Conservation (phyloP, 306 rosid species). For the Quercus dentata region DNA sequence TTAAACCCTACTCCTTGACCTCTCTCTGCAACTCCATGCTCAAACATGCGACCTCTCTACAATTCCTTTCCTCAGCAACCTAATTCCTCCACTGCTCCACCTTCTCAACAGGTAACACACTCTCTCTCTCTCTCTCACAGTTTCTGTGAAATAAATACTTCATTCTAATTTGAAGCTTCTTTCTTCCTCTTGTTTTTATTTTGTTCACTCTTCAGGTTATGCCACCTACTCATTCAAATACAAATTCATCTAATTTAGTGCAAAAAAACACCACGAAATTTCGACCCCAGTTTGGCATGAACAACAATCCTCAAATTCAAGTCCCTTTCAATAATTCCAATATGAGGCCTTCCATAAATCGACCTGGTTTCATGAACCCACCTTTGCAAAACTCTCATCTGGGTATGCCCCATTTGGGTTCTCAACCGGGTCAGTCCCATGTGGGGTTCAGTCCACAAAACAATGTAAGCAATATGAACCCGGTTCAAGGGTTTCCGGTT, state of each 20-base stretch:
- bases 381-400: conserved; percentile 45
- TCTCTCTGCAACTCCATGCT: neutral
- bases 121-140: neutral
- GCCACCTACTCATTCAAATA: conserved; percentile 6
- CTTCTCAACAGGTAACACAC: conserved; percentile 33
- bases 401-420: conserved; percentile 39
- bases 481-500: conserved; percentile 32
- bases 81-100: neutral
- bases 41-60: conserved; percentile 16
- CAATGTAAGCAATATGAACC: conserved; percentile 32
- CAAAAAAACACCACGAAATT: conserved; percentile 24
- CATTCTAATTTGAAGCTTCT: neutral
- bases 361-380: conserved; percentile 36
- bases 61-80: conserved; percentile 2
- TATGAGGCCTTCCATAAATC: conserved; percentile 29
- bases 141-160: neutral
- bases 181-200: neutral
- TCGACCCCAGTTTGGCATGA: conserved; percentile 43
- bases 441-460: conserved; percentile 46
- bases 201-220: conserved; percentile 1
- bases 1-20: too few relatives aligned
- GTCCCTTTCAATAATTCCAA: conserved; percentile 19
- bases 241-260: conserved; percentile 11
- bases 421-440: conserved; percentile 34
- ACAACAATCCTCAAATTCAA: conserved; percentile 36